Evolutionary conservation across 176 grass and related monocot species (phyloP).

Genomic region (Ensete ventricosum): DNA sequence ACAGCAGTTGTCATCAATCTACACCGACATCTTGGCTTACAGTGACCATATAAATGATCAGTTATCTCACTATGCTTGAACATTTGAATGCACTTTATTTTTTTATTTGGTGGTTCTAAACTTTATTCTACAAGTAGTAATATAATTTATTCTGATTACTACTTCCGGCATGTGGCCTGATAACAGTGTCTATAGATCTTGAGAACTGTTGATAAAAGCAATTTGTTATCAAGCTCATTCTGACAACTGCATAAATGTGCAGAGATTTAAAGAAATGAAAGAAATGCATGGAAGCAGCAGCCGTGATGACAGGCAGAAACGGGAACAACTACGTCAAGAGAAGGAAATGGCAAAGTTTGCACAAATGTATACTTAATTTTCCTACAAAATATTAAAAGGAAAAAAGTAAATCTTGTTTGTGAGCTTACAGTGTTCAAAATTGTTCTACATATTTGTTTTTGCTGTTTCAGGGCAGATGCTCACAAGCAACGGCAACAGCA

Average conservation of each 20-base stretch:
- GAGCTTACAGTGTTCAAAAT: not conserved
- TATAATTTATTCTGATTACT: not conserved
- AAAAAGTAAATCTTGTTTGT: not conserved
- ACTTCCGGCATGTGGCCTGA: not conserved
- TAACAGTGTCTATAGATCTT: not conserved
- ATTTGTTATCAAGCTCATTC: not conserved
- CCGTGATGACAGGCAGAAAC: slow-evolving; percentile 77
- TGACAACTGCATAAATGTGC: slow-evolving; percentile 1
- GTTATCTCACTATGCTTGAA: not conserved
- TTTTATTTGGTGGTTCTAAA: not conserved
- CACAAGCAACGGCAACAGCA: slow-evolving; percentile 59
- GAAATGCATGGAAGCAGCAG: slow-evolving; percentile 84
- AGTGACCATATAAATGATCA: not conserved
- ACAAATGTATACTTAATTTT: slow-evolving; percentile 47
- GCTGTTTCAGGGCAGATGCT: slow-evolving; percentile 53
- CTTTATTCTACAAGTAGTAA: not conserved
- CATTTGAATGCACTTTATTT: not conserved
- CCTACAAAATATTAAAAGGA: not conserved
- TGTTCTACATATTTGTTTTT: slow-evolving; percentile 32
- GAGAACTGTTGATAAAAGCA: not conserved
- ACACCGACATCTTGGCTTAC: not conserved
- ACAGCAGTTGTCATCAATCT: not conserved
- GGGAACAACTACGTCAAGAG: slow-evolving; percentile 84
- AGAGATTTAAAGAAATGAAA: slow-evolving; percentile 95
- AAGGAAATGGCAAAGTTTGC: slow-evolving; percentile 96